Evolutionary conservation across 352 stramenopile species (phyloP).

Genomic region (Globisporangium acanthophoron): DNA sequence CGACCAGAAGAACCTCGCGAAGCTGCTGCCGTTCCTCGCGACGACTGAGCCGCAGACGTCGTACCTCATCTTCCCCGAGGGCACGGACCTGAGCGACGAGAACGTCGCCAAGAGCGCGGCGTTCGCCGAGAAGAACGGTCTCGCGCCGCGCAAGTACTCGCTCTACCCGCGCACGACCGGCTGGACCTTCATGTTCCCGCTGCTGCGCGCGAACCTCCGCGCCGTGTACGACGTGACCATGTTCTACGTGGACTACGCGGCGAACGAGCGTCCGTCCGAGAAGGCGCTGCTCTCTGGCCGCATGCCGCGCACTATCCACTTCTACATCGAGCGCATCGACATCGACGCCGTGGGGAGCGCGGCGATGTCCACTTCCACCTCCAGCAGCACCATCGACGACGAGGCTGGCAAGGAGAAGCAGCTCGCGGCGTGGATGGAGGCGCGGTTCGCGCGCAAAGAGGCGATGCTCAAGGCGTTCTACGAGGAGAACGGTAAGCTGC

Average conservation of each 20-base stretch:
- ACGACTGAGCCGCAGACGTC: constrained; percentile 43
- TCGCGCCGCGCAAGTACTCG: constrained; percentile 46
- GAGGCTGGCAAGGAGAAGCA: constrained; percentile 26
- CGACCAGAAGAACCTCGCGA: constrained; percentile 45
- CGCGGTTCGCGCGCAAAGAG: constrained; percentile 65
- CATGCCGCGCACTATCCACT: constrained; percentile 55
- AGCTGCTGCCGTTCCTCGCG: constrained; percentile 51
- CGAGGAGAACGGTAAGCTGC: constrained; percentile 44
- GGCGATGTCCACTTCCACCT: too few relatives aligned
- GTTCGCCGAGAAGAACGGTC: constrained; percentile 49
- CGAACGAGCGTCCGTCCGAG: constrained; percentile 65
- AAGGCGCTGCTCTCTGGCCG: constrained; percentile 48
- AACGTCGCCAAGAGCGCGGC: constrained; percentile 59
- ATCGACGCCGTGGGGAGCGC: constrained; percentile 28
- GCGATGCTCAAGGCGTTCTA: constrained; percentile 58
- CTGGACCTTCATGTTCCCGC: constrained; percentile 70
- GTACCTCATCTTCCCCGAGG: constrained; percentile 80
- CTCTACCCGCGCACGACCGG: constrained; percentile 75
- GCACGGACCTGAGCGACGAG: constrained; percentile 61
- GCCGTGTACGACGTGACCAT: constrained; percentile 82
- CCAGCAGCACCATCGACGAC: background rate
- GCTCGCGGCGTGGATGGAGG: constrained; percentile 56
- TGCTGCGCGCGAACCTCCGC: constrained; percentile 44
- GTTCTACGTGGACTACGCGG: constrained; percentile 68
- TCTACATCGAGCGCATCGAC: constrained; percentile 63